Base-by-base conservation (phyloP, 2,329 filamentous ascomycete species). In the Hymenoscyphus albidus region DNA sequence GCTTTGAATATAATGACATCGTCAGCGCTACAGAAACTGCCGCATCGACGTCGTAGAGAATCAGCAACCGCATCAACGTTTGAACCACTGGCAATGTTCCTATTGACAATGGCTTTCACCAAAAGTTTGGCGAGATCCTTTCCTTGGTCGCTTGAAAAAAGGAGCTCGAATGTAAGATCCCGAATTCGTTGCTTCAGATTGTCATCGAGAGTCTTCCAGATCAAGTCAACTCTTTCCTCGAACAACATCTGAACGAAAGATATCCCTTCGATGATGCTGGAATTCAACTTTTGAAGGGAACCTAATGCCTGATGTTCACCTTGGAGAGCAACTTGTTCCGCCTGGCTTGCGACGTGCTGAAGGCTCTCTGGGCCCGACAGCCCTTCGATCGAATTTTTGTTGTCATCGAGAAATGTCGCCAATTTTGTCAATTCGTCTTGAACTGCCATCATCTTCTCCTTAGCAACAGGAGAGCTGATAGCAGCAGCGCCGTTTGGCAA, bases 1-100 rank as follows among this genome's bases (percentile, higher is more conserved):
- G 95, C 95, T 78, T 97, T 98, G 87, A 99, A 99, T 70, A 97
- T 94, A 69, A 98, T 88, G 1, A 98, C 95, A 79, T 99, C 95
- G 69, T 99, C 94, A 0, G 94, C 88, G 73, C 93, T 97, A 77
- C 95, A 99, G 83, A 99, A 99, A 78, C 91, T 97, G 67, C 95
- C 96, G 71, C 95, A 99, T 71, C 93, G 87, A 71, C 95, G 85
- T 58, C 95, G 86, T 59, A 99, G 80, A n/a, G 93, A 92, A 77
- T 99, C 95, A 0, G 95, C 94, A 31, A 99, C 93, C 0, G 93
- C 97, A 78, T 99, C 96, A 22, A 99, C 94, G 68, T 98, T 99
- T 4, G 93, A 94, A 10, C 96, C 95, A 73, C 92, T 97, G 64
- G 94, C 91, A 71, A 99, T 99, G 76, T 97, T 99, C 73, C 93